Evolutionary conservation across 192 early-diverging fungal genomes (phyloP).

Genomic region (Coemansia pectinata): DNA sequence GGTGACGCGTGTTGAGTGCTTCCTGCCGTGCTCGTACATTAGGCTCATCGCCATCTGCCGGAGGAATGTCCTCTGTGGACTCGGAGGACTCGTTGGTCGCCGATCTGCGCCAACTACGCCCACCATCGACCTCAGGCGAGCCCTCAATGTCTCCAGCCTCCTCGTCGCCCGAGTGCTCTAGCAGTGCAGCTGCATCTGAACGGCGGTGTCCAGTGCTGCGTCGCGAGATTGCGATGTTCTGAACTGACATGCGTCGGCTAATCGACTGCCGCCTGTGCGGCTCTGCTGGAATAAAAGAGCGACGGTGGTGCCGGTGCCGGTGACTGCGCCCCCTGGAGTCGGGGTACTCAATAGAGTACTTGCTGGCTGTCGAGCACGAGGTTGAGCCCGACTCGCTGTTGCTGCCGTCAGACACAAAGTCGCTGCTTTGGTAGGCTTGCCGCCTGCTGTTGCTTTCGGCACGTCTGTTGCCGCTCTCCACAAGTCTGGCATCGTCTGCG

Average conservation of each 20-base stretch:
- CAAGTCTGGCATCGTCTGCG: neutral
- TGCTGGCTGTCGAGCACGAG: slow-evolving; percentile 47
- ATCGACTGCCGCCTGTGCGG: neutral
- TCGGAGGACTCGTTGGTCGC: slow-evolving; percentile 25
- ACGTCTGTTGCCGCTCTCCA: neutral
- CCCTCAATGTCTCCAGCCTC: slow-evolving; percentile 1
- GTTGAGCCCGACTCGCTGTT: slow-evolving; percentile 47
- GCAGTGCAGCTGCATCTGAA: neutral
- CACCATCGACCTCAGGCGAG: slow-evolving; percentile 4
- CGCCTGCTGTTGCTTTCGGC: neutral
- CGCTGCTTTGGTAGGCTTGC: slow-evolving; percentile 3
- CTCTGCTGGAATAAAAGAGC: slow-evolving; percentile 16
- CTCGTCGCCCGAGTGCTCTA: slow-evolving; percentile 14
- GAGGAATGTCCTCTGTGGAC: slow-evolving; percentile 18
- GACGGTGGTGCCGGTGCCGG: slow-evolving; percentile 42
- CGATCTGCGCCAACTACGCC: slow-evolving; percentile 18
- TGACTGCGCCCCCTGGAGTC: slow-evolving; percentile 16
- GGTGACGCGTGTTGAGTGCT: slow-evolving; percentile 80
- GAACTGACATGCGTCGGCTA: slow-evolving; percentile 25
- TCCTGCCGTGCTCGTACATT: slow-evolving; percentile 57
- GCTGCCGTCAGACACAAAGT: slow-evolving; percentile 17
- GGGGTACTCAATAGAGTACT: slow-evolving; percentile 30
- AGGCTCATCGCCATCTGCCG: slow-evolving; percentile 43
- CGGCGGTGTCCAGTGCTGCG: slow-evolving; percentile 28
- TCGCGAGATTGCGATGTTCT: slow-evolving; percentile 24